Conservation (phyloP, 116 monocot species). For the Trichopus zeylanicus region DNA sequence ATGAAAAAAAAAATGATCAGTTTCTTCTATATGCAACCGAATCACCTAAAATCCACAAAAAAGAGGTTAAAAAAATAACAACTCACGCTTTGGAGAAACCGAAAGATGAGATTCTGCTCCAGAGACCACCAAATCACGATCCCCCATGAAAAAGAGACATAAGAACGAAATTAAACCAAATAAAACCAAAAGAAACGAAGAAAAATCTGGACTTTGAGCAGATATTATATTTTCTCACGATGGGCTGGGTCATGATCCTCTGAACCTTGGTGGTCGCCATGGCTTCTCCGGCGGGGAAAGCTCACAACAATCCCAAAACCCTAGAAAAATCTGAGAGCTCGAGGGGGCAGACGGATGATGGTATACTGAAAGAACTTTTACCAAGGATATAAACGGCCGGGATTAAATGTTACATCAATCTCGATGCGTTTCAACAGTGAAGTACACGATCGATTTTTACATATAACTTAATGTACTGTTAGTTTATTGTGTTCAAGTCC, state of each 20-base stretch:
- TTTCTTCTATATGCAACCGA: background rate
- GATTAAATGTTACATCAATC: background rate
- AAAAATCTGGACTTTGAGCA: background rate
- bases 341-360: background rate
- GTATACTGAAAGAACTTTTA: background rate
- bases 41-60: background rate
- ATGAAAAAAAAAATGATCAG: background rate
- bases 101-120: constrained; percentile 49
- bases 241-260: constrained; percentile 61
- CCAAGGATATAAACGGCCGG: background rate
- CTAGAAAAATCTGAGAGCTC: background rate
- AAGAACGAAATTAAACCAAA: background rate
- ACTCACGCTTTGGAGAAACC: constrained; percentile 54
- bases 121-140: constrained; percentile 2
- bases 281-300: constrained; percentile 7
- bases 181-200: background rate
- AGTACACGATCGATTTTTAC: too few relatives aligned
- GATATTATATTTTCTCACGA: constrained; percentile 28
- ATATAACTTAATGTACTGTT: too few relatives aligned
- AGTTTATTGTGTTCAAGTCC: too few relatives aligned
- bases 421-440: too few relatives aligned
- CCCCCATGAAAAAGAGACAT: background rate
- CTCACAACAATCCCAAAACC: background rate
- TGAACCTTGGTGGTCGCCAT: constrained; percentile 61
- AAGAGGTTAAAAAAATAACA: background rate